These are phyloP conservation scores for Vitis hybrid DNA, from an alignment of 177 flowering plant genomes.

Conservation along the genomic window DNA sequence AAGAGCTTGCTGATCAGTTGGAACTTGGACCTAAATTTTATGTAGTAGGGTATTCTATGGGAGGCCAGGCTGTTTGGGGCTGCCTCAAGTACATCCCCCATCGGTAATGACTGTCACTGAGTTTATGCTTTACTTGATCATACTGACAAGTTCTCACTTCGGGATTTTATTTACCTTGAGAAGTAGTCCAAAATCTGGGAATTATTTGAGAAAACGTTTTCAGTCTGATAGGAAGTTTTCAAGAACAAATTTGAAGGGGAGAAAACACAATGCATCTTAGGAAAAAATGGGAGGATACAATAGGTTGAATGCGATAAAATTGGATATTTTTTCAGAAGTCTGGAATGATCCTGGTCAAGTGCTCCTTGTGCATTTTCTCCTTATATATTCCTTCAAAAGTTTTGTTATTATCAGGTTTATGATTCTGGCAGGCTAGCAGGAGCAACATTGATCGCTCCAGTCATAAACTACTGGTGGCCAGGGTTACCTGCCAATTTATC, in stretches of 20 bases:
- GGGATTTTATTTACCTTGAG: too few relatives aligned
- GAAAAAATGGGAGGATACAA: too few relatives aligned
- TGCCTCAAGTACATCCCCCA: slow-evolving; percentile 51
- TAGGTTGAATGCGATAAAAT: too few relatives aligned
- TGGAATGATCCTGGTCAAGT: background rate
- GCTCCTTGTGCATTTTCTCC: background rate
- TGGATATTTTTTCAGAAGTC: too few relatives aligned
- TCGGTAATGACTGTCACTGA: slow-evolving; percentile 23
- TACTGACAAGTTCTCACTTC: background rate
- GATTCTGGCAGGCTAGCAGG: slow-evolving; percentile 28
- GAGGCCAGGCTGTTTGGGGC: slow-evolving; percentile 32
- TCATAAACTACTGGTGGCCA: slow-evolving; percentile 48
- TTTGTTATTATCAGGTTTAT: background rate
- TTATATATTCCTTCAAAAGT: background rate
- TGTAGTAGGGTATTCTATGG: slow-evolving; percentile 39
- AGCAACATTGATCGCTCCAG: slow-evolving; percentile 32
- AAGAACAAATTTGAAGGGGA: too few relatives aligned
- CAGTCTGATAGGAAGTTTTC: too few relatives aligned
- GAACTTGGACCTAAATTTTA: slow-evolving; percentile 36
- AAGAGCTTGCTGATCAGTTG: slow-evolving; percentile 44
- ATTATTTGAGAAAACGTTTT: too few relatives aligned
- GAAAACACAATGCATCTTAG: too few relatives aligned
- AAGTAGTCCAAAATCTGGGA: too few relatives aligned
- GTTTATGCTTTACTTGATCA: background rate
- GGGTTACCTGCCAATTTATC: slow-evolving; percentile 35